Conservation (phyloP, 768 basidiomycete species). For the Boletus coccyginus region DNA sequence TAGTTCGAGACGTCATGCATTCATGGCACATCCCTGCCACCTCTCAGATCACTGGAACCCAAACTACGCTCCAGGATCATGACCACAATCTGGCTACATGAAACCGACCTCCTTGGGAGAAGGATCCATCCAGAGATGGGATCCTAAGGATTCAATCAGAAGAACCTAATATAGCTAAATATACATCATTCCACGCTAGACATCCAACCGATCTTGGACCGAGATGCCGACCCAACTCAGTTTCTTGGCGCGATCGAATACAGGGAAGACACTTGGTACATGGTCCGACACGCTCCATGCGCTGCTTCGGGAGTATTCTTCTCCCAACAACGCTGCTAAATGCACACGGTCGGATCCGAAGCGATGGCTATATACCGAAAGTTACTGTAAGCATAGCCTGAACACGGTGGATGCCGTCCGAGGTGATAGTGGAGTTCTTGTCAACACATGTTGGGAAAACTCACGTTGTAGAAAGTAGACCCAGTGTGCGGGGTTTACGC, state of each 20-base stretch:
- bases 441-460: background rate
- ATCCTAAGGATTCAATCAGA: background rate
- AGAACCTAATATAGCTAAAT: background rate
- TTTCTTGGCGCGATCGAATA: background rate
- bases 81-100: background rate
- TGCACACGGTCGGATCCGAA: slow-evolving; percentile 32
- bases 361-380: slow-evolving; percentile 25
- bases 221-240: background rate
- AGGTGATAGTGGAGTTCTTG: background rate
- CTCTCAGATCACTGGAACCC: background rate
- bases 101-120: background rate
- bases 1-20: background rate
- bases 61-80: background rate
- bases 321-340: slow-evolving; percentile 10
- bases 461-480: slow-evolving; percentile 47
- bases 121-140: background rate
- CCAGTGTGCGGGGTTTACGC: slow-evolving; percentile 46
- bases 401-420: background rate
- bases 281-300: background rate
- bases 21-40: background rate
- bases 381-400: slow-evolving; percentile 2
- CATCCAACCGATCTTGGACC: background rate
- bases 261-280: background rate
- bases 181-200: background rate
- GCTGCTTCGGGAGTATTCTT: background rate